These are phyloP conservation scores for Verbena officinalis DNA, from an alignment of 257 asterid genomes.

Conservation along the genomic window DNA sequence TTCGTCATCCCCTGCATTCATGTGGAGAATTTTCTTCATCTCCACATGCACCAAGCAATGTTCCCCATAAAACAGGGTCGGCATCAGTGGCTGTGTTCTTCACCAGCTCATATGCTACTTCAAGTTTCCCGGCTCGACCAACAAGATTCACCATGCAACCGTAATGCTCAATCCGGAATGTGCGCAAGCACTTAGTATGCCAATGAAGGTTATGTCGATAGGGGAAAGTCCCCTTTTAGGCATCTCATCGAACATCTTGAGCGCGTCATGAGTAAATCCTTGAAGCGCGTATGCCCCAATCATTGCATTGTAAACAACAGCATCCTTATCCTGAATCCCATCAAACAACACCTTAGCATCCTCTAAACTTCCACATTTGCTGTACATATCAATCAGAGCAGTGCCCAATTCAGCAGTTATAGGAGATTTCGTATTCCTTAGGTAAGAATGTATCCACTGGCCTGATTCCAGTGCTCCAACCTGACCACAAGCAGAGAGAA, in stretches of 20 bases:
- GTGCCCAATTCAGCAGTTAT: constrained; percentile 41
- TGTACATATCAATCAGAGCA: constrained; percentile 60
- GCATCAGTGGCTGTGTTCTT: constrained; percentile 30
- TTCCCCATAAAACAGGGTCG: constrained; percentile 51
- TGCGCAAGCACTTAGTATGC: constrained; percentile 53
- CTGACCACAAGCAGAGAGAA: constrained; percentile 60
- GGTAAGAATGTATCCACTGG: constrained; percentile 53
- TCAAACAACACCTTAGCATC: constrained; percentile 50
- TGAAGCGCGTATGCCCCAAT: constrained; percentile 50
- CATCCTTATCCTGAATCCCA: constrained; percentile 47
- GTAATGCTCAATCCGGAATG: constrained; percentile 62
- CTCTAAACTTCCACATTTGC: constrained; percentile 59
- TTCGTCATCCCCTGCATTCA: constrained; percentile 39
- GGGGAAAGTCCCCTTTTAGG: constrained; percentile 34
- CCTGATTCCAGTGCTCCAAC: constrained; percentile 58
- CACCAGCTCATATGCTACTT: constrained; percentile 48
- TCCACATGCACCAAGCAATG: constrained; percentile 53
- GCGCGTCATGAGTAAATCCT: constrained; percentile 49
- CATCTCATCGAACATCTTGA: constrained; percentile 45
- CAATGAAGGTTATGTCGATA: constrained; percentile 52
- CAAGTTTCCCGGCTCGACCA: constrained; percentile 51
- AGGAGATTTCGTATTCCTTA: constrained; percentile 12
- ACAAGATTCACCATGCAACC: constrained; percentile 69
- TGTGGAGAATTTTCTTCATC: constrained; percentile 24
- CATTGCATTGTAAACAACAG: constrained; percentile 50